These are phyloP conservation scores for Melanogaster broomeanus DNA, from an alignment of 768 basidiomycete species.

Conservation along the genomic window DNA sequence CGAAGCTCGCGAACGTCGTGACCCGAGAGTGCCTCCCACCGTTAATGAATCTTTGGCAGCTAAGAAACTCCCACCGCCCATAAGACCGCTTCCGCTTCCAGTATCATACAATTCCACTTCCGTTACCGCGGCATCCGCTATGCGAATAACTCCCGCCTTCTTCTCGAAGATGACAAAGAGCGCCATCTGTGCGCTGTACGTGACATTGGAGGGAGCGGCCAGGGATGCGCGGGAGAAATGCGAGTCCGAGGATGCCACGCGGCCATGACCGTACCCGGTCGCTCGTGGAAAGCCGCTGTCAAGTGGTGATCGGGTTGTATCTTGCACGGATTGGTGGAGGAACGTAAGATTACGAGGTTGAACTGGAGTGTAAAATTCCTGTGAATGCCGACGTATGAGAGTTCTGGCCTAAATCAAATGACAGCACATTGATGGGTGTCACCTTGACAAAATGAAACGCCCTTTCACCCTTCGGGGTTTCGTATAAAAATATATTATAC, in stretches of 20 bases:
- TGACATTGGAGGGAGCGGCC: conserved; percentile 36
- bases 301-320: conserved; percentile 44
- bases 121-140: conserved; percentile 78
- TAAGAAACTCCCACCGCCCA: conserved; percentile 22
- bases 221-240: conserved; percentile 34
- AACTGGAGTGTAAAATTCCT: conserved; percentile 86
- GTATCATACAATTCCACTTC: conserved; percentile 67
- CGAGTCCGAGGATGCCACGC: conserved; percentile 44
- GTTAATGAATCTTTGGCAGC: conserved; percentile 24
- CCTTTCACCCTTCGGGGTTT: conserved; percentile 80
- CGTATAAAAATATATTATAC: conserved; percentile 70
- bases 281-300: conserved; percentile 36
- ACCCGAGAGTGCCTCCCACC: conserved; percentile 22
- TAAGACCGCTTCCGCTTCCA: conserved; percentile 7
- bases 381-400: conserved; percentile 3
- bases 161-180: conserved; percentile 88
- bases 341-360: conserved; percentile 68
- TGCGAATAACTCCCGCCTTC: conserved; percentile 80
- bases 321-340: conserved; percentile 66
- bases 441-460: conserved; percentile 85
- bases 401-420: background rate
- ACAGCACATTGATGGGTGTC: conserved; percentile 1
- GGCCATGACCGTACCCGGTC: conserved; percentile 37
- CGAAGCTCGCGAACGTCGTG: conserved; percentile 42
- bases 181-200: conserved; percentile 71